Evolutionary conservation across 2,329 filamentous ascomycete species (phyloP).

Genomic region (Pseudophaeomoniella oleicola): DNA sequence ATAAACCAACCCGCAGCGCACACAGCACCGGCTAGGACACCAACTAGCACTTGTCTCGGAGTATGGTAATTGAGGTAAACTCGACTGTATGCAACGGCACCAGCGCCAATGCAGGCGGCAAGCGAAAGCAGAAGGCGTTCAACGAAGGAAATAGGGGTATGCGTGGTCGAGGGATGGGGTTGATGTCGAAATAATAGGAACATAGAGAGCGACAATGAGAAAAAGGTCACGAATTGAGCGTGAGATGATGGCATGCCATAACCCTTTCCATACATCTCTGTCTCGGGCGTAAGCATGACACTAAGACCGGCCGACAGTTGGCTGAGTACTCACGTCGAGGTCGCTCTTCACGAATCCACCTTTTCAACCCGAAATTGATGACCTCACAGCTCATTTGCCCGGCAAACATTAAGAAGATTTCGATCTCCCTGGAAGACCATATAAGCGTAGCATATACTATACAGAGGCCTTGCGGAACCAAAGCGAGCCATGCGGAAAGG

Average conservation of each 20-base stretch:
- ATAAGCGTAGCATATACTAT: slow-evolving; percentile 81
- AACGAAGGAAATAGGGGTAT: slow-evolving; percentile 22
- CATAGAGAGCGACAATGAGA: slow-evolving; percentile 67
- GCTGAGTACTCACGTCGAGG: slow-evolving; percentile 50
- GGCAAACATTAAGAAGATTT: slow-evolving; percentile 76
- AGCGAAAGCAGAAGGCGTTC: slow-evolving; percentile 47
- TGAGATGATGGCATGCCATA: slow-evolving; percentile 97
- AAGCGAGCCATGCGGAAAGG: slow-evolving; percentile 81
- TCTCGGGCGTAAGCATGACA: too few relatives aligned
- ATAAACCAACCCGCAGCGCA: slow-evolving; percentile 70
- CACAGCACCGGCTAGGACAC: slow-evolving; percentile 52
- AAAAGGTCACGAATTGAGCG: slow-evolving; percentile 88
- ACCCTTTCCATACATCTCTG: slow-evolving; percentile 68
- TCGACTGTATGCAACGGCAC: slow-evolving; percentile 62
- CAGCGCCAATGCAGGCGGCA: slow-evolving; percentile 46
- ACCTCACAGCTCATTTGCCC: slow-evolving; percentile 88
- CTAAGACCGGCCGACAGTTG: too few relatives aligned
- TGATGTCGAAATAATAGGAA: slow-evolving; percentile 71
- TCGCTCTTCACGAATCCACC: slow-evolving; percentile 81
- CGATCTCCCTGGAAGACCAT: slow-evolving; percentile 80
- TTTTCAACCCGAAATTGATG: slow-evolving; percentile 78
- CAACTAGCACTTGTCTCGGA: slow-evolving; percentile 69
- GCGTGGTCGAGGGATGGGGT: slow-evolving; percentile 23
- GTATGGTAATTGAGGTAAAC: slow-evolving; percentile 93
- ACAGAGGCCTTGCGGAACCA: slow-evolving; percentile 81